Conservation (phyloP, 164 flowering plant genomes). For the Berberis thunbergii region DNA sequence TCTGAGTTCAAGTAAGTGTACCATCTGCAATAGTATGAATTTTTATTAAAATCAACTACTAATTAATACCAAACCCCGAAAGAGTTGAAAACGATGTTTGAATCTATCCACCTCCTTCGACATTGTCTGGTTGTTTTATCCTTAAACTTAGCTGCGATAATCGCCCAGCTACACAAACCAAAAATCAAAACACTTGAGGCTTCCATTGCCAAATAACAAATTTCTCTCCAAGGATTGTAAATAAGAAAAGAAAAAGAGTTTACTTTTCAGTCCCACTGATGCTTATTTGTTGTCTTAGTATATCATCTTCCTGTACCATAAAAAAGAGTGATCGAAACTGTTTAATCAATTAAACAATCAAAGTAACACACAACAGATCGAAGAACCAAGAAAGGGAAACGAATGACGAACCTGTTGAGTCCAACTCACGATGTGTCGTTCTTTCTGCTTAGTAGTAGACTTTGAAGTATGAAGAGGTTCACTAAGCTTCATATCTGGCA, state of each 20-base stretch:
- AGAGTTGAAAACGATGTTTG: no score
- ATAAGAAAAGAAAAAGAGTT: background rate
- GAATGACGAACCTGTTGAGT: constrained; percentile 51
- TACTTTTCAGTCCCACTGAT: constrained; percentile 85
- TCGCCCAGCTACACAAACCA: constrained; percentile 59
- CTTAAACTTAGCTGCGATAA: constrained; percentile 78
- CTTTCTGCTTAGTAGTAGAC: constrained; percentile 40
- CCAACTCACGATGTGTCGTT: constrained; percentile 88
- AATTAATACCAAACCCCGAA: background rate
- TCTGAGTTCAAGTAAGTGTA: constrained; percentile 91
- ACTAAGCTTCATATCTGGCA: constrained; percentile 26
- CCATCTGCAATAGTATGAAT: constrained; percentile 51
- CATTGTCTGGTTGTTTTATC: constrained; percentile 93
- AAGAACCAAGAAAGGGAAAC: constrained; percentile 1
- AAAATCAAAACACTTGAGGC: background rate
- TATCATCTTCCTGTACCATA: constrained; percentile 73
- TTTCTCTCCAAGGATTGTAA: background rate
- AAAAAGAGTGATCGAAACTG: background rate
- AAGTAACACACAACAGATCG: background rate
- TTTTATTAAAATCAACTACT: constrained; percentile 10
- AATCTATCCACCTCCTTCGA: constrained; percentile 60
- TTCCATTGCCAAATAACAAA: background rate
- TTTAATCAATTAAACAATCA: background rate
- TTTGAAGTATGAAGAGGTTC: constrained; percentile 8
- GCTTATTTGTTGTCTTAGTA: constrained; percentile 68